Evolutionary conservation across 257 asterid species (phyloP).

Genomic region (Capsicum chinense): DNA sequence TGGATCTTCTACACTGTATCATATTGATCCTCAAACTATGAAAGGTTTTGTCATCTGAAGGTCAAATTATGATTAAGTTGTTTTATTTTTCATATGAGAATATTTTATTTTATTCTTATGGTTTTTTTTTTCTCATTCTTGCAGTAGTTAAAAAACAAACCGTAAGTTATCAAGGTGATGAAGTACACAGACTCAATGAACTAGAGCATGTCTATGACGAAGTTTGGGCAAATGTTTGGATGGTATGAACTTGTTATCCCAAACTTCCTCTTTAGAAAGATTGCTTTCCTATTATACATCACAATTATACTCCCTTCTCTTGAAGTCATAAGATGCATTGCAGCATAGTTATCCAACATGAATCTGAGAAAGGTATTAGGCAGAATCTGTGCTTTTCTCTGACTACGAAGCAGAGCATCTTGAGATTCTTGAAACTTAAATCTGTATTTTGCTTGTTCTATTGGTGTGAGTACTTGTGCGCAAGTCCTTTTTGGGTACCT

Average conservation of each 20-base stretch:
- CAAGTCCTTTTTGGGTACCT: background rate
- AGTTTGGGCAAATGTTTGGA: slow-evolving; percentile 96
- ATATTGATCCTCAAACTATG: slow-evolving; percentile 67
- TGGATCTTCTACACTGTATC: slow-evolving; percentile 86
- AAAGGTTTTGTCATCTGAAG: slow-evolving; percentile 58
- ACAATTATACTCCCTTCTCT: background rate
- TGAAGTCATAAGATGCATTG: background rate
- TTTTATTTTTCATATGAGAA: background rate
- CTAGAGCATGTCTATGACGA: slow-evolving; percentile 86
- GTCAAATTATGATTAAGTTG: slow-evolving; percentile 22
- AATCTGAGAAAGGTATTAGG: background rate
- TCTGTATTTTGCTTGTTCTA: background rate
- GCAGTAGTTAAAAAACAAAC: slow-evolving; percentile 66
- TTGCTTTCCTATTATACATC: background rate
- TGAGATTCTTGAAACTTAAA: slow-evolving; percentile 1
- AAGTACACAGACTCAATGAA: slow-evolving; percentile 84
- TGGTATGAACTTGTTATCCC: slow-evolving; percentile 46
- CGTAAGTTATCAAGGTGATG: slow-evolving; percentile 74
- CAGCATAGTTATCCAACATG: background rate
- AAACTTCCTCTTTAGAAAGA: background rate
- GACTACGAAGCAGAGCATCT: background rate
- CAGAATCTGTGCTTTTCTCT: slow-evolving; percentile 7
- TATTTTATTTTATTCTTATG: background rate
- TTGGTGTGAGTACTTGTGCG: background rate
- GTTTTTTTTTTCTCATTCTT: background rate